Evolutionary conservation across 2,329 filamentous ascomycete species (phyloP).

Genomic region (Verticillium nonalfalfae): DNA sequence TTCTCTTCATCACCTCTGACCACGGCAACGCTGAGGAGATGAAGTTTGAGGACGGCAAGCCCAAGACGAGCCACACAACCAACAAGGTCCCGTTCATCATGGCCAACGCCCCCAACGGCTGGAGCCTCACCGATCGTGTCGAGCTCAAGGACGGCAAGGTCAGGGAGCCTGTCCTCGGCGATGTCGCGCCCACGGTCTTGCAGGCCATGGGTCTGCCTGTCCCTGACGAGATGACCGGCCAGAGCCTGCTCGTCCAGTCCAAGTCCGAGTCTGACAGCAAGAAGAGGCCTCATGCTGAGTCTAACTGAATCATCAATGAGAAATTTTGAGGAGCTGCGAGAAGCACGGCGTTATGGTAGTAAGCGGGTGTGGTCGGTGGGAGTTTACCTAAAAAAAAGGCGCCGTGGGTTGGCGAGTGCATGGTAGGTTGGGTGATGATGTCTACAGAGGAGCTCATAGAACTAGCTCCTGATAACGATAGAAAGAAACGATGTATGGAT

Average conservation of each 20-base stretch:
- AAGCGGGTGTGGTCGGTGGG: not conserved
- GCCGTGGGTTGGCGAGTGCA: not conserved
- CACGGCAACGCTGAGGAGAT: conserved; percentile 99
- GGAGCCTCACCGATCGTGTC: conserved; percentile 51
- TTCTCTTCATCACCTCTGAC: conserved; percentile 92
- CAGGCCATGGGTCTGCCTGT: conserved; percentile 85
- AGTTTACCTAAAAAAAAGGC: not conserved
- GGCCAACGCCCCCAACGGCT: conserved; percentile 90
- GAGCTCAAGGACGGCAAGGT: conserved; percentile 51
- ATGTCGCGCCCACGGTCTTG: conserved; percentile 92
- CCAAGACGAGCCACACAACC: conserved; percentile 95
- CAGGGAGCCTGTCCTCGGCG: conserved; percentile 77
- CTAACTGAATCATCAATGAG: not conserved
- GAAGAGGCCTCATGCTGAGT: not conserved
- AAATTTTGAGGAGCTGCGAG: not conserved
- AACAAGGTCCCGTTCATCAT: conserved; percentile 98
- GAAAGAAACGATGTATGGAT: not conserved
- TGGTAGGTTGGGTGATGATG: not conserved
- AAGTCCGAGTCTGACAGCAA: conserved; percentile 18
- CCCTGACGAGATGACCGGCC: conserved; percentile 87
- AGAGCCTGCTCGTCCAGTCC: conserved; percentile 74
- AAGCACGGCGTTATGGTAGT: not conserved
- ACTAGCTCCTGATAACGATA: not conserved
- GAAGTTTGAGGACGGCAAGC: conserved; percentile 91
- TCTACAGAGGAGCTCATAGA: not conserved